Evolutionary conservation across 2,329 filamentous ascomycete species (phyloP).

Genomic region (Pseudocercospora fuligena): DNA sequence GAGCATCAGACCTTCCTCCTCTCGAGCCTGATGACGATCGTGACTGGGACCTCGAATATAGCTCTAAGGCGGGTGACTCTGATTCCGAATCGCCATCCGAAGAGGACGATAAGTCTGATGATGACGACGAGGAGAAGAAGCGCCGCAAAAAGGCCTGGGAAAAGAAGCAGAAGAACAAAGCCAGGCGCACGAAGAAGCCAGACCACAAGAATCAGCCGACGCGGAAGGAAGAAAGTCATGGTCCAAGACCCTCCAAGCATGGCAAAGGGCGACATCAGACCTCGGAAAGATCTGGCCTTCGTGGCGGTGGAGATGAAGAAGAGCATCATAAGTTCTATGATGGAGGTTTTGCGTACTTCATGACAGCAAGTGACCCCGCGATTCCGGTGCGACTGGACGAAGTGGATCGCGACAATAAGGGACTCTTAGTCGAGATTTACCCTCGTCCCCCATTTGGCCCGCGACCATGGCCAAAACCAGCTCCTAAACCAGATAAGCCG

Average conservation of each 20-base stretch:
- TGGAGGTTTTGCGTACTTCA: neutral
- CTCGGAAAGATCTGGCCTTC: neutral
- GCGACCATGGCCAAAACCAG: neutral
- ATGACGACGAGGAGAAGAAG: neutral
- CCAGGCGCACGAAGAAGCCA: neutral
- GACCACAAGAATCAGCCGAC: neutral
- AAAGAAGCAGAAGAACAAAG: neutral
- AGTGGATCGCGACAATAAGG: neutral
- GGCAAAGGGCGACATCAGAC: neutral
- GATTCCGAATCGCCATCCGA: neutral
- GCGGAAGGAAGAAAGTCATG: neutral
- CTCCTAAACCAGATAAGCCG: neutral
- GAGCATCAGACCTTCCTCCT: neutral
- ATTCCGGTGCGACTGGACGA: neutral
- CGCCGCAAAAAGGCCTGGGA: neutral
- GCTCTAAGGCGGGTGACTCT: neutral
- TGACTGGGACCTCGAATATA: constrained; percentile 3
- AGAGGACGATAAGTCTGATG: neutral
- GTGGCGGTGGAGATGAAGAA: neutral
- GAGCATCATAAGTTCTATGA: neutral
- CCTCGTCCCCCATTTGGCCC: neutral
- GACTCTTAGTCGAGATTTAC: neutral
- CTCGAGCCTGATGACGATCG: neutral
- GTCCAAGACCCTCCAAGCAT: neutral
- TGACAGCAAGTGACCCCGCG: neutral